These are phyloP conservation scores for Ampelocalamus luodianensis DNA, from an alignment of 176 grass and related monocot genomes.

Conservation along the genomic window DNA sequence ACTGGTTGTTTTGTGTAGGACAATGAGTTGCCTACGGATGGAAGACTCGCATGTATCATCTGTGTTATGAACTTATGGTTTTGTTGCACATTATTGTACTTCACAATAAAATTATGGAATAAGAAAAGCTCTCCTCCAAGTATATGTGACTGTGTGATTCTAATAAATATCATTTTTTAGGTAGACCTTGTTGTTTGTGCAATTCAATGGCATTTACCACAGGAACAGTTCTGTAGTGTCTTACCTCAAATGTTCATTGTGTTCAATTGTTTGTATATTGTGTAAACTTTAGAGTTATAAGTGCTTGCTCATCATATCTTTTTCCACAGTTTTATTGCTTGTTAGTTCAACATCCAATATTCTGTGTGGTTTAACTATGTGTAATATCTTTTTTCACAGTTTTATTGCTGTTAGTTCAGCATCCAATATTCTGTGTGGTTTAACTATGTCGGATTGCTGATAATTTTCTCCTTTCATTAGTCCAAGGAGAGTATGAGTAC, in stretches of 20 bases:
- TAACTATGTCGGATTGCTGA: too few species aligned
- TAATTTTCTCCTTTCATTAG: too few species aligned
- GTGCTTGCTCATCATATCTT: background rate
- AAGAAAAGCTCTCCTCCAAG: background rate
- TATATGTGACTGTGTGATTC: background rate
- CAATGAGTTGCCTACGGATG: too few species aligned
- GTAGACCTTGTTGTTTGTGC: background rate
- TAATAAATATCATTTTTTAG: background rate
- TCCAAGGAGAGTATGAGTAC: constrained; percentile 88
- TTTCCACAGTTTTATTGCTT: background rate
- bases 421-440: too few species aligned
- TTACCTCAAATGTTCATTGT: background rate
- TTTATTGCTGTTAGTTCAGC: too few species aligned
- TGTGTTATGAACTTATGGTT: too few species aligned
- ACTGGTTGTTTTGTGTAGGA: too few species aligned
- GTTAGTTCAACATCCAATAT: background rate
- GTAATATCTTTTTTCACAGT: too few species aligned
- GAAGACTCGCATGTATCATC: too few species aligned
- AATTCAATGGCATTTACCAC: background rate
- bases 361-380: background rate
- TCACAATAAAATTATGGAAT: background rate
- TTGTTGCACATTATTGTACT: background rate
- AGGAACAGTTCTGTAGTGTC: background rate
- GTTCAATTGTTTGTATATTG: constrained; percentile 9
- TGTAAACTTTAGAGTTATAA: background rate